These are phyloP conservation scores for Sequoia sempervirens DNA, from an alignment of 75 land plant genomes.

Conservation along the genomic window DNA sequence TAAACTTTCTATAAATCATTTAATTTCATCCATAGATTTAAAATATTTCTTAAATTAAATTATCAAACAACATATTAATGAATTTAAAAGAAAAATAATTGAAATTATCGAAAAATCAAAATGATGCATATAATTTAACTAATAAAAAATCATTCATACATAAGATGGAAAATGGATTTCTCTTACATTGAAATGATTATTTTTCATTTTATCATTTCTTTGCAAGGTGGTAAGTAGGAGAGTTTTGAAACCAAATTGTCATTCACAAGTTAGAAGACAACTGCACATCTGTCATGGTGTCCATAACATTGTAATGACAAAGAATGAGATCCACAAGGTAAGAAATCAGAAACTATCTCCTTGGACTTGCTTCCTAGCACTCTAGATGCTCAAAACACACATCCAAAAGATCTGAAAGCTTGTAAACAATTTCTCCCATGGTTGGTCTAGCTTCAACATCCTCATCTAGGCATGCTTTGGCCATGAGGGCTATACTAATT, in stretches of 20 bases:
- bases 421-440: constrained; percentile 27
- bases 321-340: background rate
- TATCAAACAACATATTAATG: too few relatives aligned
- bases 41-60: too few relatives aligned
- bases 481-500: constrained; percentile 16
- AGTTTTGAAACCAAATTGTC: background rate
- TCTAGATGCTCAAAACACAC: constrained; percentile 20
- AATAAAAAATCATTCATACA: too few relatives aligned
- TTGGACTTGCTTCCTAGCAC: background rate
- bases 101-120: too few relatives aligned
- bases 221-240: background rate
- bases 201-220: too few relatives aligned
- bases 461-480: constrained; percentile 24
- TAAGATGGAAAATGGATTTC: too few relatives aligned
- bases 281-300: background rate
- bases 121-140: too few relatives aligned
- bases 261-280: background rate
- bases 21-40: too few relatives aligned
- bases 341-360: background rate
- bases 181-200: background rate
- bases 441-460: constrained; percentile 28
- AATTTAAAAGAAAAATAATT: too few relatives aligned
- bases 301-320: background rate
- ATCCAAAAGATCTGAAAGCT: constrained; percentile 31
- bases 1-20: too few relatives aligned